Base-by-base conservation (phyloP, 768 basidiomycete species). In the Lanmaoa rubissima region DNA sequence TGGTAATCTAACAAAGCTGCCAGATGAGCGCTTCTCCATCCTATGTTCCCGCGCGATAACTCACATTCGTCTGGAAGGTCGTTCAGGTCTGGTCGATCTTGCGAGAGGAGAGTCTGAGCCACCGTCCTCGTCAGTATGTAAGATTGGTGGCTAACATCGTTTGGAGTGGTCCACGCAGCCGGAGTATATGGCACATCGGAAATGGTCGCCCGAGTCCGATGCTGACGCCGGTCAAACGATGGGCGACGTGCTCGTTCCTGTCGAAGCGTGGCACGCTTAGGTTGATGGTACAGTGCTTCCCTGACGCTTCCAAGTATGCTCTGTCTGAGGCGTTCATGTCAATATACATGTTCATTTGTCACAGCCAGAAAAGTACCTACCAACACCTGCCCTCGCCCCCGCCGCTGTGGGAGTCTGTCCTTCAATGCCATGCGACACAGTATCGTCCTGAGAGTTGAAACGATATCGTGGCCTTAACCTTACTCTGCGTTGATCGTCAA, bases 331-430 rank as follows among this genome's bases (percentile, higher is more conserved):
- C 11, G 4, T 40, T 21, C 36, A 14, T 45, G 50, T 62, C 45
- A 55, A 13, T 28, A 19, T 24, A 49, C 34, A 11, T 14, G 46
- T n/a, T 14, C 2, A 46, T 32, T 24, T 26, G 7, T 51, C 35
- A 51, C 31, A 48, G 5, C 43, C 39, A 36, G n/a, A 34, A 28
- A 42, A 43, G 34, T 28, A 21, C 50, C 13, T 31, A 70, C 69
- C 51, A 24, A 45, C 34, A 19, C 39, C 49, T 38, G 28, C n/a
- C 35, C 36, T 34, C 14, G 19, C 45, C 32, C 52, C 41, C 40
- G 32, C 48, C 21, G 21, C 34, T 24, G 47, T 44, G 19, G 46
- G 31, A 12, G 13, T 52, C 28, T 38, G 28, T 26, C 34, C 42
- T 24, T 51, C 53, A 26, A 16, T 35, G n/a, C 42, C 53, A 48